Conservation (phyloP, 164 flowering plant species). For the Echeveria elegans region DNA sequence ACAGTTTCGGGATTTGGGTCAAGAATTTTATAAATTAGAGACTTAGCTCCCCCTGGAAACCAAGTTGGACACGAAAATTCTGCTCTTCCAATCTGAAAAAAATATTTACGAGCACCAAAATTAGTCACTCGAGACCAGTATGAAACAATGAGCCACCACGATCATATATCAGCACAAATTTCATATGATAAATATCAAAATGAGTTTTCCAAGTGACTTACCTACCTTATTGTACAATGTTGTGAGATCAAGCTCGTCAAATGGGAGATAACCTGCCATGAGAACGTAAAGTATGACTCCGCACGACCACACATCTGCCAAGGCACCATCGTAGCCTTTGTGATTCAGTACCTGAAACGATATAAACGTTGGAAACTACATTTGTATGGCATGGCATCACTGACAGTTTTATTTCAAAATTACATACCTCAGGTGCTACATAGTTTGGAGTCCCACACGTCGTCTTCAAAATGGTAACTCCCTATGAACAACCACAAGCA, state of each 20-base stretch:
- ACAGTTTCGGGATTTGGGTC: conserved; percentile 93
- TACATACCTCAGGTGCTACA: conserved; percentile 94
- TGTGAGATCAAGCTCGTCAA: conserved; percentile 90
- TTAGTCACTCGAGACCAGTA: too few species aligned
- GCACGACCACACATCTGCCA: conserved; percentile 97
- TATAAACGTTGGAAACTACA: neutral
- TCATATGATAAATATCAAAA: neutral
- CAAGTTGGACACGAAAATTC: conserved; percentile 83
- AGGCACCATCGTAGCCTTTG: conserved; percentile 92
- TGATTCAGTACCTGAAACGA: conserved; percentile 78
- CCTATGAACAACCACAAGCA: conserved; percentile 35
- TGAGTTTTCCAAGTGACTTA: neutral
- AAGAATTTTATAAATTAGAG: conserved; percentile 68
- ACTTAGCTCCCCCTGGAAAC: conserved; percentile 91
- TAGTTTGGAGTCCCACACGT: conserved; percentile 99
- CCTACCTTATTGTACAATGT: conserved; percentile 86
- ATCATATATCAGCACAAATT: neutral
- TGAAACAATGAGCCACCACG: too few species aligned
- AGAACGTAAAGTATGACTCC: conserved; percentile 96
- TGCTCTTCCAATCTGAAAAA: conserved; percentile 65
- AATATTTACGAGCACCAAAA: too few species aligned
- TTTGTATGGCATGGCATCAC: neutral
- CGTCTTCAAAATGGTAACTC: conserved; percentile 69
- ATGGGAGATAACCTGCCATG: conserved; percentile 95
- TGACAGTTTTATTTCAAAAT: neutral